These are phyloP conservation scores for Euphorbia tirucalli DNA, from an alignment of 345 rosid species.

Conservation along the genomic window DNA sequence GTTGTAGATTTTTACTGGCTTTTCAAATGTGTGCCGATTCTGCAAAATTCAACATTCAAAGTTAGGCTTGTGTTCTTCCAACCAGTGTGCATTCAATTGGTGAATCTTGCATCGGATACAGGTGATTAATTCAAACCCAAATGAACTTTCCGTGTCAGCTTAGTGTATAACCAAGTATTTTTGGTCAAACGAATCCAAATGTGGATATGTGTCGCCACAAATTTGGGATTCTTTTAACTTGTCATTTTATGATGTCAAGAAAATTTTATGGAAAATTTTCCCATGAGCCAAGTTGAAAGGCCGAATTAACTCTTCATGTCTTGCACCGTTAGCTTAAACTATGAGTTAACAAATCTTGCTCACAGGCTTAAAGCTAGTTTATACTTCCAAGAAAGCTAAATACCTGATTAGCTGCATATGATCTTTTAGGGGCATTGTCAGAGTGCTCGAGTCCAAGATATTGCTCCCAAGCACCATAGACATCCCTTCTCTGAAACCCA, in stretches of 20 bases:
- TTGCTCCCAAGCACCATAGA: constrained; percentile 96
- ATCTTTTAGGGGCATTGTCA: constrained; percentile 79
- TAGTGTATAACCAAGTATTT: no score
- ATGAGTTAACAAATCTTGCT: background rate
- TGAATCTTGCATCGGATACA: background rate
- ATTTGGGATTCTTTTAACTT: no score
- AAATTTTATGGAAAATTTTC: no score
- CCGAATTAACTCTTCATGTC: background rate
- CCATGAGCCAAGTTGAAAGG: background rate
- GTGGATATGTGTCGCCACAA: background rate
- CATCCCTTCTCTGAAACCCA: constrained; percentile 65
- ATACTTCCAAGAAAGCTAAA: background rate
- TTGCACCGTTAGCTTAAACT: background rate
- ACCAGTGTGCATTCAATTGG: no score
- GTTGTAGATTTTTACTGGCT: constrained; percentile 35
- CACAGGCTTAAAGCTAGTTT: background rate
- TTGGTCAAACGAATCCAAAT: no score
- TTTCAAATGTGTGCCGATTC: constrained; percentile 32
- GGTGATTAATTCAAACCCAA: background rate
- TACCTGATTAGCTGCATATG: constrained; percentile 83
- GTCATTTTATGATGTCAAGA: no score
- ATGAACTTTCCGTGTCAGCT: background rate
- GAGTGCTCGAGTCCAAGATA: constrained; percentile 95
- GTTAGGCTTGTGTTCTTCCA: background rate
- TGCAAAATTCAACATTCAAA: constrained; percentile 10